phyloP scores from a whole-genome alignment of 2,329 filamentous ascomycete genomes.

The Hypoxylon rubiginosum region DNA sequence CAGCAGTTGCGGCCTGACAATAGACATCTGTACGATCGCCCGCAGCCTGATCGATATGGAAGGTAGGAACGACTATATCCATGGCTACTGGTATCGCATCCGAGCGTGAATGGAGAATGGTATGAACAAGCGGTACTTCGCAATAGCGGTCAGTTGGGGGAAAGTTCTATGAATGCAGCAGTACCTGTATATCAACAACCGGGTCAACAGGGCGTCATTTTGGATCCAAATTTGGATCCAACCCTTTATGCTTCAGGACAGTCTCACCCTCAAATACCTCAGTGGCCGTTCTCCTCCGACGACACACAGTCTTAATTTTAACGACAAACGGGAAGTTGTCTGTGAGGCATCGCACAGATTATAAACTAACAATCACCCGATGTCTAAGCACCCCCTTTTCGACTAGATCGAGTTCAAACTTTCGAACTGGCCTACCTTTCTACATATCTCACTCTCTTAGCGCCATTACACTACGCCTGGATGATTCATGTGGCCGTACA shows the following conservation, averaged over 20 bases:
- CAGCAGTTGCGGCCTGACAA: conserved; percentile 61
- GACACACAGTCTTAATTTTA: neutral
- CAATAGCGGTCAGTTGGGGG: neutral
- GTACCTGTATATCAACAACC: neutral
- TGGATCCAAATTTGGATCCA: neutral
- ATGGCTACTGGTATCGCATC: neutral
- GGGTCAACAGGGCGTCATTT: neutral
- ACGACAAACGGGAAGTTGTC: too few relatives aligned
- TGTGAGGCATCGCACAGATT: neutral
- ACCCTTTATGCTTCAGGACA: neutral
- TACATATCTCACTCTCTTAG: too few relatives aligned
- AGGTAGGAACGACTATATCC: conserved; percentile 50
- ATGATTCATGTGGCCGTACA: too few relatives aligned
- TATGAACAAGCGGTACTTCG: neutral
- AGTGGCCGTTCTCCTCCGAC: neutral
- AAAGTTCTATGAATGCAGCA: neutral
- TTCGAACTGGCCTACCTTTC: too few relatives aligned
- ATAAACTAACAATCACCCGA: neutral
- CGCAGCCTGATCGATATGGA: conserved; percentile 60
- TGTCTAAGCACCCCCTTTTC: neutral
- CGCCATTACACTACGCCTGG: too few relatives aligned
- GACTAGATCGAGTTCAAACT: too few relatives aligned
- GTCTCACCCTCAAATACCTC: neutral
- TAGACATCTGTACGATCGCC: conserved; percentile 56
- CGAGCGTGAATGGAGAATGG: neutral